These are phyloP conservation scores for Gaeumannomyces tritici DNA, from an alignment of 2,329 filamentous ascomycete species.

Conservation along the genomic window DNA sequence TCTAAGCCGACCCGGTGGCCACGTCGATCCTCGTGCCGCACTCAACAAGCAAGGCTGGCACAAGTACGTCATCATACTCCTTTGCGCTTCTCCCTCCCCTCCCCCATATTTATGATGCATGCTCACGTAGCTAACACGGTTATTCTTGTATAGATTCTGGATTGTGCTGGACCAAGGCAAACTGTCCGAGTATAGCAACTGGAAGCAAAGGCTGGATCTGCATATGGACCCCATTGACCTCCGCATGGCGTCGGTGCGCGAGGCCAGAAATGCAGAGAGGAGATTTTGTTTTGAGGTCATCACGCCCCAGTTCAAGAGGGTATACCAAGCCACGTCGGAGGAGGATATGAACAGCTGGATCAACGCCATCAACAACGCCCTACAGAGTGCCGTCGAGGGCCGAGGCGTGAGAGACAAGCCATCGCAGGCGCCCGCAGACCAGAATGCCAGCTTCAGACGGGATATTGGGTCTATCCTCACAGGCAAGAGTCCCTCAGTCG, in stretches of 20 bases:
- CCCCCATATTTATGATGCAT: not conserved
- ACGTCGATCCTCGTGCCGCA: conserved; percentile 80
- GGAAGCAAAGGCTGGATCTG: conserved; percentile 93
- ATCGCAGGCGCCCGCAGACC: conserved; percentile 32
- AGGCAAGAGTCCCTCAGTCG: conserved; percentile 73
- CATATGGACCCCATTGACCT: conserved; percentile 98
- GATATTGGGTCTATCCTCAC: conserved; percentile 91
- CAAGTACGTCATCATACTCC: conserved; percentile 56
- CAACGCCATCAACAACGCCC: conserved; percentile 86
- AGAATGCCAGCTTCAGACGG: conserved; percentile 47
- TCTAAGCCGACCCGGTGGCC: conserved; percentile 81
- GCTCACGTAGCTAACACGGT: not conserved
- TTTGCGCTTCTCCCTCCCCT: not conserved
- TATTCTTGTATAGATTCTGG: conserved; percentile 63
- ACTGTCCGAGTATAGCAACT: conserved; percentile 96
- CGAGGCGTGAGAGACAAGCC: conserved; percentile 50
- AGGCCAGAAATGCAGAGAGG: conserved; percentile 87
- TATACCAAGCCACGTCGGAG: conserved; percentile 95
- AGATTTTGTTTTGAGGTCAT: conserved; percentile 98
- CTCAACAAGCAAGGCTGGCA: conserved; percentile 98
- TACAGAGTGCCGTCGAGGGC: conserved; percentile 91
- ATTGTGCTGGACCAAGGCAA: conserved; percentile 96
- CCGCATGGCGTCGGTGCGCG: conserved; percentile 90
- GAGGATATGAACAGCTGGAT: conserved; percentile 99
- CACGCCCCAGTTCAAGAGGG: conserved; percentile 88